Evolutionary conservation across 768 basidiomycete genomes (phyloP), one percentile per base, ranked within the genome.

Genomic region (Mycena metata): DNA sequence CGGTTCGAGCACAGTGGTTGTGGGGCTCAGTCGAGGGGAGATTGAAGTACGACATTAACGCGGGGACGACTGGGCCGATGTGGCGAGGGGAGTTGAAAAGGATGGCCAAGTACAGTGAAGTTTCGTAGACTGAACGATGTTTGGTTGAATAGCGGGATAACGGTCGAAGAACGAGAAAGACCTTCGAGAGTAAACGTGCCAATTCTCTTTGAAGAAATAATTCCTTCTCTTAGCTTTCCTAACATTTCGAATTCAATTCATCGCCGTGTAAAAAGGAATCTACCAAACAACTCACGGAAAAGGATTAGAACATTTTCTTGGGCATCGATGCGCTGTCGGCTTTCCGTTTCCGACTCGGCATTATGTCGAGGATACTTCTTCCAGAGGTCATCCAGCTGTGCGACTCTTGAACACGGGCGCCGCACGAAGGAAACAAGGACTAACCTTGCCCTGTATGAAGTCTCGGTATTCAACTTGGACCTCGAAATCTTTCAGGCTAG

Each of bases 191-290:
- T 85, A 73, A 94, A 93, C 3, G 60, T 65, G 74, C 93, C 93
- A 21, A 66, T 80, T 64, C 93, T 84, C 33, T 80, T 80, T 2
- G 90, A 87, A 0, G 92, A 87, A 9, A 84, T 82, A 4, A 94
- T 81, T 0, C 93, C 93, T 78, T 94, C 93, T 56, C 93, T 84
- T 9, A 94, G 80, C 75, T 94, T 94, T 47, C 92, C 93, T 94
- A 64, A 2, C 16, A 52, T 24, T 30, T 16, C n/a, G n/a, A n/a
- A n/a, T n/a, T n/a, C 6, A 24, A 23, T 30, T 23, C 24, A 30
- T 41, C 16, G n/a, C 43, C 33, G 16, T 19, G 13, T n/a, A n/a
- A n/a, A 2, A 5, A 12, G 17, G 11, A 24, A 11, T 30, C 33
- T 19, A 42, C 42, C 17, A 24, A 33, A n/a, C 2, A 19, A 81